Percentiles rank a stretch among this genome's conserved stretches.
phyloP scores from a whole-genome alignment of 768 basidiomycete species.

The Leucocoprinus leucothites region DNA sequence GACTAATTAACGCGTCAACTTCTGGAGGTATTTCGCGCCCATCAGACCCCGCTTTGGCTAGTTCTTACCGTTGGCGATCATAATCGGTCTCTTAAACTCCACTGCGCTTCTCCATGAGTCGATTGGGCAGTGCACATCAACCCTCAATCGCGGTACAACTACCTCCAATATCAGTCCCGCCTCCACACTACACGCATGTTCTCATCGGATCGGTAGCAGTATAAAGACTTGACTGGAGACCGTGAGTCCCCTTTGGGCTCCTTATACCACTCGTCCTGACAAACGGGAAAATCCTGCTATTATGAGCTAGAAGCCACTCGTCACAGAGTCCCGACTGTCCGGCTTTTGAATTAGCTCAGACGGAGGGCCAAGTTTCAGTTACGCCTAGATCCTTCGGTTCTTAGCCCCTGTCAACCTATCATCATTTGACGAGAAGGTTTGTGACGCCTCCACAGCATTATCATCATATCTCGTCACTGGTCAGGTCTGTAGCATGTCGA shows the following conservation, averaged over 20 bases:
- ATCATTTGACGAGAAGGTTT: background rate
- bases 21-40: background rate
- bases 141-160: background rate
- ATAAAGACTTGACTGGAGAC: too few relatives aligned
- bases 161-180: background rate
- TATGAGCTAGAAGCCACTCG: too few relatives aligned
- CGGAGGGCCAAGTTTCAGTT: too few relatives aligned
- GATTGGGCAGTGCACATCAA: background rate
- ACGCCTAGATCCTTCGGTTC: too few relatives aligned
- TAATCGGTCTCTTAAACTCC: background rate
- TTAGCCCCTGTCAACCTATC: background rate
- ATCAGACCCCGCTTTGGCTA: background rate
- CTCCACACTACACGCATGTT: conserved; percentile 1
- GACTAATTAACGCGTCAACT: conserved; percentile 22
- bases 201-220: background rate
- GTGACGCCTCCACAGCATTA: background rate
- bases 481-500: background rate
- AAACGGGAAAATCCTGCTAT: too few relatives aligned
- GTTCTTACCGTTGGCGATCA: background rate
- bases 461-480: background rate
- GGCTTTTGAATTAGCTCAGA: background rate
- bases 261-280: too few relatives aligned
- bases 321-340: background rate
- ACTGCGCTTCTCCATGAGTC: background rate
- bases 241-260: too few relatives aligned